These are phyloP conservation scores for Xerocomellus dryophilus DNA, from an alignment of 768 basidiomycete species.

Conservation along the genomic window DNA sequence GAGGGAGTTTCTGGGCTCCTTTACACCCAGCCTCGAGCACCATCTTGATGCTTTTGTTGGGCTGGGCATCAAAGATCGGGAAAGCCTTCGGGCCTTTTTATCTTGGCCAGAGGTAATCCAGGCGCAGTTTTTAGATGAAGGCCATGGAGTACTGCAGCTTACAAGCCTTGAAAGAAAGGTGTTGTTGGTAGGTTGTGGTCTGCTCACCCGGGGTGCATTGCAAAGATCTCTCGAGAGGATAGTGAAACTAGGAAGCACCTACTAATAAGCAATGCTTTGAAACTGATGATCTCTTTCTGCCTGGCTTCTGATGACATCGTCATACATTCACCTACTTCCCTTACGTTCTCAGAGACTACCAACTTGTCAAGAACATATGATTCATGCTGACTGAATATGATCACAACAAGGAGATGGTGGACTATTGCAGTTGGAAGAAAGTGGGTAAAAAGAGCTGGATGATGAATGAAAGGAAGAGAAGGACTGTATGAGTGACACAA, in stretches of 20 bases:
- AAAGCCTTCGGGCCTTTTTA: constrained; percentile 22
- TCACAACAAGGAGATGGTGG: constrained; percentile 23
- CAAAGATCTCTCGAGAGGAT: not conserved
- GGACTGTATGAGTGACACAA: constrained; percentile 20
- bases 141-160: constrained; percentile 8
- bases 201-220: constrained; percentile 3
- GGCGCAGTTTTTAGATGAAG: constrained; percentile 17
- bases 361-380: constrained; percentile 8
- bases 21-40: constrained; percentile 21
- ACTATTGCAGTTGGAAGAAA: constrained; percentile 26
- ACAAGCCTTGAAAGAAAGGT: constrained; percentile 21
- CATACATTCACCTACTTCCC: constrained; percentile 1
- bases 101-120: constrained; percentile 20
- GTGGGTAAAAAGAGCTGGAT: constrained; percentile 14
- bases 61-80: constrained; percentile 24
- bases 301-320: not conserved
- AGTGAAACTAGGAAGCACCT: not conserved
- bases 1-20: constrained; percentile 19
- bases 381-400: constrained; percentile 24
- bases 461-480: constrained; percentile 17
- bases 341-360: constrained; percentile 1
- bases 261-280: not conserved
- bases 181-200: constrained; percentile 13
- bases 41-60: constrained; percentile 15
- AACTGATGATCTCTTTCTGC: not conserved